phyloP scores from a whole-genome alignment of 805 yeast species.

The Saccharomycopsis lassenensis region DNA sequence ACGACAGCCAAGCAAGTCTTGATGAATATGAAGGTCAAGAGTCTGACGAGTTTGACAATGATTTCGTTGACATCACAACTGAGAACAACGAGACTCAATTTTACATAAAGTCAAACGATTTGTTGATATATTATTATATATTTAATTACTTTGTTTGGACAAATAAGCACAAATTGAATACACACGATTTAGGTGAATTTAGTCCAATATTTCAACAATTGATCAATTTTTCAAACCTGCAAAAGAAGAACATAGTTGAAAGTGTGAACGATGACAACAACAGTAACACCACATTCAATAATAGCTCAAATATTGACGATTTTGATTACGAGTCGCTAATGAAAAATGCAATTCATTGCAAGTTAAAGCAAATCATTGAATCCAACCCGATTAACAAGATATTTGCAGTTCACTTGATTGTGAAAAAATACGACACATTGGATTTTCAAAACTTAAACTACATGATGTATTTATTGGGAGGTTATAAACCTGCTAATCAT shows the following conservation, averaged over 20 bases:
- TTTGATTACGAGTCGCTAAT: conserved; percentile 11
- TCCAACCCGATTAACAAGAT: background rate
- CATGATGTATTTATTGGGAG: conserved; percentile 11
- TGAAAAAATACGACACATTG: conserved; percentile 13
- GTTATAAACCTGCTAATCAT: conserved; percentile 8
- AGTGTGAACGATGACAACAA: conserved; percentile 2
- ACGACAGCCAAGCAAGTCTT: too few relatives aligned
- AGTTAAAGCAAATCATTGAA: conserved; percentile 2
- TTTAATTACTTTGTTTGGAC: conserved; percentile 8
- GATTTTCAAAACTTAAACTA: conserved; percentile 13
- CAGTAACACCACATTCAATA: background rate
- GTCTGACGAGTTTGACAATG: too few relatives aligned
- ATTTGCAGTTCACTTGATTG: conserved; percentile 5
- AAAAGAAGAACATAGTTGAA: background rate
- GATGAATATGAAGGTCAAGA: too few relatives aligned
- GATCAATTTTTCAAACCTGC: conserved; percentile 7
- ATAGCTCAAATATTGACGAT: conserved; percentile 6
- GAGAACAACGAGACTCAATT: too few relatives aligned
- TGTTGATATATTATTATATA: conserved; percentile 14
- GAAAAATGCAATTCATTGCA: conserved; percentile 5
- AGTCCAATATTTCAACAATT: conserved; percentile 6
- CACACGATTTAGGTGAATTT: background rate
- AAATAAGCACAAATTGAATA: background rate
- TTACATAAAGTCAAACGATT: conserved; percentile 14
- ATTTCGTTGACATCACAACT: background rate